Conservation (phyloP, 2,329 filamentous ascomycete species). For the Penicillium sp. region DNA sequence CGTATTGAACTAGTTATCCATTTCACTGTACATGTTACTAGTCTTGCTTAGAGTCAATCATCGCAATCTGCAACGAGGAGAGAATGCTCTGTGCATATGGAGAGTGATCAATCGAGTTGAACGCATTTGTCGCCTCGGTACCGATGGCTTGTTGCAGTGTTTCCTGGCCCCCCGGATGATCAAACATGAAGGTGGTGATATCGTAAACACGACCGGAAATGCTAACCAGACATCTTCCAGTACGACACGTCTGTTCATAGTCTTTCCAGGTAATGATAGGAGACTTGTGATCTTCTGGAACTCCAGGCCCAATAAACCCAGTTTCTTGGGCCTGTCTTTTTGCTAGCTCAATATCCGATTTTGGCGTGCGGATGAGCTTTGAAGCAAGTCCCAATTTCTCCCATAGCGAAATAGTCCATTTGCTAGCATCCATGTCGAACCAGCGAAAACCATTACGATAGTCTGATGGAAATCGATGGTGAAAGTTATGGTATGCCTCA, state of each 20-base stretch:
- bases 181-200: neutral
- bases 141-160: neutral
- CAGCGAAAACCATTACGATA: constrained; percentile 87
- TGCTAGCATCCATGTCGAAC: constrained; percentile 86
- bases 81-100: neutral
- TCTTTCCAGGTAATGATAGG: neutral
- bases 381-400: neutral
- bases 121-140: neutral
- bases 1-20: neutral
- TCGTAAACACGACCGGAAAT: neutral
- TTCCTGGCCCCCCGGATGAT: neutral
- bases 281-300: no score
- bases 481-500: constrained; percentile 89
- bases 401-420: constrained; percentile 70
- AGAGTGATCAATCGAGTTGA: neutral
- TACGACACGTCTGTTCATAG: neutral
- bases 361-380: neutral
- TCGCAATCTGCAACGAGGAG: neutral
- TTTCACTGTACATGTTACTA: neutral
- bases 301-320: no score
- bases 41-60: neutral
- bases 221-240: neutral
- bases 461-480: constrained; percentile 87
- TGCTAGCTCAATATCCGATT: neutral
- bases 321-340: neutral